phyloP scores from a whole-genome alignment of 208 protist genomes.

The Phytomonas sp. region DNA sequence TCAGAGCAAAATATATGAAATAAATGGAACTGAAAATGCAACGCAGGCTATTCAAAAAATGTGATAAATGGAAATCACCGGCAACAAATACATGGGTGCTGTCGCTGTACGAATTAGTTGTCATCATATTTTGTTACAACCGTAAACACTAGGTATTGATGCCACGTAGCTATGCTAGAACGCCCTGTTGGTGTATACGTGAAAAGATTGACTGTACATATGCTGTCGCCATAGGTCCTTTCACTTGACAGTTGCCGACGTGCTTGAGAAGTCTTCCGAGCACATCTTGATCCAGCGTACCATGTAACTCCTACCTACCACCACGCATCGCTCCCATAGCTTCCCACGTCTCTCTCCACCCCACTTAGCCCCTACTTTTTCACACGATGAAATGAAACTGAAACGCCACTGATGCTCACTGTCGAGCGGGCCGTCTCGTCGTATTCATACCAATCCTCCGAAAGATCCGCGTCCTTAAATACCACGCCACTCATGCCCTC shows the following conservation, averaged over 20 bases:
- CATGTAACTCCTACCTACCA: not conserved
- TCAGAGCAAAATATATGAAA: not conserved
- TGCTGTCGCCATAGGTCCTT: not conserved
- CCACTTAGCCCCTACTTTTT: constrained; percentile 24
- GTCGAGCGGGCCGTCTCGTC: constrained; percentile 31
- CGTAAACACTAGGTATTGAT: not conserved
- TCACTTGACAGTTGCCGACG: not conserved
- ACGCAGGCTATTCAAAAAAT: not conserved
- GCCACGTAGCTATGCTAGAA: not conserved
- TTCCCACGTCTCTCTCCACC: not conserved
- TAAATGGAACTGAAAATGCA: not conserved
- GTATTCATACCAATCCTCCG: constrained; percentile 66
- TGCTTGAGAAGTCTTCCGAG: not conserved
- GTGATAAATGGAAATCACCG: not conserved
- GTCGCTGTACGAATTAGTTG: not conserved
- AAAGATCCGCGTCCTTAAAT: constrained; percentile 54
- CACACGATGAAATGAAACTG: constrained; percentile 26
- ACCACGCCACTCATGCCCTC: constrained; percentile 13
- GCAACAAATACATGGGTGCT: not conserved
- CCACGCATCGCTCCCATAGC: constrained; percentile 4
- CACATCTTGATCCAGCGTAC: not conserved
- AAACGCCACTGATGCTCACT: constrained; percentile 29
- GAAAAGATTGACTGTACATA: not conserved
- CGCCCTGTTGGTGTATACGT: not conserved
- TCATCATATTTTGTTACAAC: not conserved